phyloP scores from a whole-genome alignment of 2,329 filamentous ascomycete genomes.

The Coniochaeta pulveracea region DNA sequence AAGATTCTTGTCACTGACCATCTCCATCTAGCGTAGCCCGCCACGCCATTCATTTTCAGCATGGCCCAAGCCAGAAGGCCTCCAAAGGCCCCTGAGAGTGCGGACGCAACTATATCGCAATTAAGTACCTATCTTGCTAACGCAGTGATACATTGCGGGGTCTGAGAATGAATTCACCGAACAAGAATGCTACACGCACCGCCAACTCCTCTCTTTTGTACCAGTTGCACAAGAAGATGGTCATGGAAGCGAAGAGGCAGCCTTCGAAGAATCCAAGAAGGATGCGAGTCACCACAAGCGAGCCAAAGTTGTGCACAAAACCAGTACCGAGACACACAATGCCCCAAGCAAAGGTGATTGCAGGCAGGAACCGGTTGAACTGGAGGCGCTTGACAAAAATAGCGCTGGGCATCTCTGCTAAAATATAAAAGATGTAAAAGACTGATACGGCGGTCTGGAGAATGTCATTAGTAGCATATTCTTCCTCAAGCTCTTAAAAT shows the following conservation, averaged over 20 bases:
- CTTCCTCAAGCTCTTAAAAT: background rate
- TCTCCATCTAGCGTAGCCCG: constrained; percentile 15
- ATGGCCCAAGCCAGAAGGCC: constrained; percentile 16
- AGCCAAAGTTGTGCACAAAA: constrained; percentile 14
- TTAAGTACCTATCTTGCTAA: background rate
- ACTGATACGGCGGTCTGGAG: constrained; percentile 14
- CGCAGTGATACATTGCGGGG: no score
- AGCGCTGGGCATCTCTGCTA: constrained; percentile 14
- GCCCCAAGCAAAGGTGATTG: constrained; percentile 14
- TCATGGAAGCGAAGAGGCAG: constrained; percentile 17
- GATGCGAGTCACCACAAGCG: constrained; percentile 14
- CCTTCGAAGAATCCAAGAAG: constrained; percentile 18
- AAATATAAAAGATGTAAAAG: constrained; percentile 16
- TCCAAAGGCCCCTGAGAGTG: constrained; percentile 16
- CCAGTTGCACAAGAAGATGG: constrained; percentile 17
- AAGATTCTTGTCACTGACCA: constrained; percentile 8
- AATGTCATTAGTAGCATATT: no score
- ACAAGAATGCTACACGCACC: constrained; percentile 15
- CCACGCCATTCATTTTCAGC: constrained; percentile 16
- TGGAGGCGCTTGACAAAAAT: constrained; percentile 15
- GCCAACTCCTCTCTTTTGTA: constrained; percentile 20
- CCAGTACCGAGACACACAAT: constrained; percentile 16
- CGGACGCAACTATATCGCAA: constrained; percentile 10
- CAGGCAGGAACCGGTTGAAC: constrained; percentile 14
- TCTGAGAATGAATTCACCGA: constrained; percentile 9